These are phyloP conservation scores for Anastatica hierochuntica DNA, from an alignment of 345 rosid species.

Conservation along the genomic window DNA sequence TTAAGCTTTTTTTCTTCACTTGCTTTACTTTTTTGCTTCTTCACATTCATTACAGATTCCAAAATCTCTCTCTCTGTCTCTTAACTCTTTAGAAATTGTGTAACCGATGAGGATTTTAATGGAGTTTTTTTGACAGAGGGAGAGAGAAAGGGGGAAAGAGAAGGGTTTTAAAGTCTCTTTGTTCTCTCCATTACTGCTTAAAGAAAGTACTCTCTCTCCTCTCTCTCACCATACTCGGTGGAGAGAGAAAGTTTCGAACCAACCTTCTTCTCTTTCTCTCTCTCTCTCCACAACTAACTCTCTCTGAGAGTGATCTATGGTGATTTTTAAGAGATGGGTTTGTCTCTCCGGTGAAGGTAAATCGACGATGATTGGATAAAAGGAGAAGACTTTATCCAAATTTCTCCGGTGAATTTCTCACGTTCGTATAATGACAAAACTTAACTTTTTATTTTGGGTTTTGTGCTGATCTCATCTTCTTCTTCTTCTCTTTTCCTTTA, in stretches of 20 bases:
- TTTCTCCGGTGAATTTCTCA: conserved; percentile 22
- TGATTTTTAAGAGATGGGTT: neutral
- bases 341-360: conserved; percentile 16
- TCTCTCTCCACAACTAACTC: conserved; percentile 23
- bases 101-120: conserved; percentile 29
- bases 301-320: neutral
- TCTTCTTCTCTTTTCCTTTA: neutral
- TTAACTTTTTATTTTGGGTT: conserved; percentile 17
- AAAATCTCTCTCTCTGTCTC: conserved; percentile 6
- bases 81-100: conserved; percentile 13
- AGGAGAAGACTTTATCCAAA: conserved; percentile 18
- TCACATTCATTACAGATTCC: conserved; percentile 30
- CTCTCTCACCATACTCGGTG: conserved; percentile 28
- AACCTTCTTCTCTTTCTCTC: conserved; percentile 16
- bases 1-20: conserved; percentile 2
- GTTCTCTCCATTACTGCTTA: conserved; percentile 30
- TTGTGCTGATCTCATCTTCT: conserved; percentile 23
- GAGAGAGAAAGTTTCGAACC: conserved; percentile 19
- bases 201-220: too few relatives aligned
- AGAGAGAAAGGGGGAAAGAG: neutral
- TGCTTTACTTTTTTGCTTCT: neutral
- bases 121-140: conserved; percentile 24
- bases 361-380: conserved; percentile 4
- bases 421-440: conserved; percentile 23
- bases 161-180: conserved; percentile 16